A percentile compares a stretch with the other conserved stretches of the same genome.
These are phyloP conservation scores for Alternaria postmessia DNA, from an alignment of 2,329 filamentous ascomycete species.

Conservation along the genomic window DNA sequence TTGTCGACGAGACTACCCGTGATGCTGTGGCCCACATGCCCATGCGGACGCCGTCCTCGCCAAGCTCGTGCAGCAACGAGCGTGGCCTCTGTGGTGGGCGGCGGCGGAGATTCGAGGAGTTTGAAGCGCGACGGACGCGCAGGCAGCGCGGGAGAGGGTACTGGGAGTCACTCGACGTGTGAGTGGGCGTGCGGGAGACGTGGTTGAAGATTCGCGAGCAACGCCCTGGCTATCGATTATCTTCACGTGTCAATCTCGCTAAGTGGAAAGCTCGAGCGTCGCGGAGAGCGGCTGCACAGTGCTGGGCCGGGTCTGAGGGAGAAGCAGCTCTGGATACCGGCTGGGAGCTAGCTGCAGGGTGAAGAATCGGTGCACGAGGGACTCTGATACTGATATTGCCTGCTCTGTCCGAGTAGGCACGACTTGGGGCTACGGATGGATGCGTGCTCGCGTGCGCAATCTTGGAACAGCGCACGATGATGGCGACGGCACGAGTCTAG, in stretches of 20 bases:
- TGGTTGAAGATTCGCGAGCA: constrained; percentile 24
- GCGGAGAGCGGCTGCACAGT: constrained; percentile 10
- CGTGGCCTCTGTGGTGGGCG: constrained; percentile 38
- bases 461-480: constrained; percentile 19
- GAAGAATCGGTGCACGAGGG: constrained; percentile 17
- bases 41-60: constrained; percentile 55
- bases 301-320: constrained; percentile 4
- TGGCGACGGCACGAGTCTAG: constrained; percentile 9
- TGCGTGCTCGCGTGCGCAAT: constrained; percentile 47
- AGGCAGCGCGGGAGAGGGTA: constrained; percentile 34
- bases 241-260: constrained; percentile 45
- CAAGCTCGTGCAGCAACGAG: constrained; percentile 59
- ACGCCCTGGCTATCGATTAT: constrained; percentile 26
- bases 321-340: background rate
- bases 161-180: constrained; percentile 23
- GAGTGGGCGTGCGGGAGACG: constrained; percentile 19
- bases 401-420: constrained; percentile 38
- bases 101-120: constrained; percentile 18
- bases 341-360: constrained; percentile 8
- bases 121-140: constrained; percentile 42
- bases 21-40: constrained; percentile 77
- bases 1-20: constrained; percentile 77
- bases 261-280: constrained; percentile 11
- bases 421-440: constrained; percentile 35
- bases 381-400: constrained; percentile 7